These are phyloP conservation scores for Fusarium humuli DNA, from an alignment of 2,329 filamentous ascomycete genomes.

Conservation along the genomic window DNA sequence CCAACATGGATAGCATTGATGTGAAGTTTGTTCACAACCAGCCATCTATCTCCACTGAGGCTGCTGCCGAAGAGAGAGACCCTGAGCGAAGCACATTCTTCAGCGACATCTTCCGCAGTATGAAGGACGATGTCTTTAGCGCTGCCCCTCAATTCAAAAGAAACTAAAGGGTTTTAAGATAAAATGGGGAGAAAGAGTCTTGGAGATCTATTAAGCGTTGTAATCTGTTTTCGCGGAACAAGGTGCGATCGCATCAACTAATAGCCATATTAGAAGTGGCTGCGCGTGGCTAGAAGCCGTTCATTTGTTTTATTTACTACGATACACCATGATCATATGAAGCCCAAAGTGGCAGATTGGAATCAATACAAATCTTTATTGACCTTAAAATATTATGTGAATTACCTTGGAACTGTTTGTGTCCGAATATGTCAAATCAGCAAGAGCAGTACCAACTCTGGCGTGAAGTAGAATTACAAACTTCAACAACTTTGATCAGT, in stretches of 20 bases:
- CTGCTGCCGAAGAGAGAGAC: constrained; percentile 44
- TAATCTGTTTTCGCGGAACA: constrained; percentile 31
- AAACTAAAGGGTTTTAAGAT: constrained; percentile 3
- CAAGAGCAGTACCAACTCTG: not conserved
- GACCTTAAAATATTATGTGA: not conserved
- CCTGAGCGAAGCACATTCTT: constrained; percentile 59
- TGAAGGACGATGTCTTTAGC: constrained; percentile 63
- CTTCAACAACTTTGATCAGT: not conserved
- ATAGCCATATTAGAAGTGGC: constrained; percentile 28
- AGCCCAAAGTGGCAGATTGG: constrained; percentile 31
- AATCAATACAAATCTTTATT: constrained; percentile 29
- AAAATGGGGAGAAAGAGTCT: constrained; percentile 11
- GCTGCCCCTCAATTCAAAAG: constrained; percentile 19
- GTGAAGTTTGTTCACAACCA: constrained; percentile 63
- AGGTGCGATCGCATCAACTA: constrained; percentile 29
- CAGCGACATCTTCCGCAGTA: constrained; percentile 65
- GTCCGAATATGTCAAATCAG: not conserved
- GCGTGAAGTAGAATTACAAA: not conserved
- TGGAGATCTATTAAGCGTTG: constrained; percentile 42
- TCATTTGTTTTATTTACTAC: constrained; percentile 18
- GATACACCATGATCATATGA: constrained; percentile 30
- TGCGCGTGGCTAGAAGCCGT: constrained; percentile 17
- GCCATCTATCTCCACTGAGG: constrained; percentile 17
- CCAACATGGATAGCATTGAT: constrained; percentile 67
- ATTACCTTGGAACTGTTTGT: not conserved